Base-by-base conservation (phyloP, 768 basidiomycete species). In the Coprinopsis strossmayeri region DNA sequence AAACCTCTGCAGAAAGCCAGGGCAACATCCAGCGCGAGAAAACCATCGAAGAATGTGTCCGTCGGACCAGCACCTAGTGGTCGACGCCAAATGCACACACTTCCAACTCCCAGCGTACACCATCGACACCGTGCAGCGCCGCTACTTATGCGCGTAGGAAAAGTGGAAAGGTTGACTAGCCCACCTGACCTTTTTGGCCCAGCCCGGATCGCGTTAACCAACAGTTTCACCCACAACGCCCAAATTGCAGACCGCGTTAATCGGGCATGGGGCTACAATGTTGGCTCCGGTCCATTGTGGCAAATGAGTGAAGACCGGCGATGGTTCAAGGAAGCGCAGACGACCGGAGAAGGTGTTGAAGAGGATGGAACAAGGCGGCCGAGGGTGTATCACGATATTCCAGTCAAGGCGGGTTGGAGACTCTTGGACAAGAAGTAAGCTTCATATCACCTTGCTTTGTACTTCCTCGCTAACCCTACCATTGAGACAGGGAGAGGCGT, bases 221-320 rank as follows among this genome's bases (percentile, higher is more conserved):
- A 81, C 50, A 74, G 72, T 43, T 79, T 80, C 59, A 80, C 79
- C 0, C 61, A 75, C 41, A 67, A 68, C 44, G 50, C 65, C 1
- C 68, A 66, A 25, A 64, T 84, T 34, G 71, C 70, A 1, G 74
- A 77, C 43, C 72, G 83, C n/a, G 64, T 85, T 7, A 81, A 73
- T 56, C 87, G 81, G 56, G 70, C 83, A 0, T 87, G 82, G 83
- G 80, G 84, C 0, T 80, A 77, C 57, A 87, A 86, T 54, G 77
- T 86, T 12, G 87, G 88, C 2, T 61, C 78, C 2, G 89, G 90
- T 0, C 87, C 88, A 1, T 56, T 88, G 4, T 91, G 88, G 87
- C 83, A 90, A 50, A 62, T 90, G 28, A 64, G 76, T 35, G 90
- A 92, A 58, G 90, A 92, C 54, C 65, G 87, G 43, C 78, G 76